phyloP scores from a whole-genome alignment of 306 rosid species.

The Medicago arabica region DNA sequence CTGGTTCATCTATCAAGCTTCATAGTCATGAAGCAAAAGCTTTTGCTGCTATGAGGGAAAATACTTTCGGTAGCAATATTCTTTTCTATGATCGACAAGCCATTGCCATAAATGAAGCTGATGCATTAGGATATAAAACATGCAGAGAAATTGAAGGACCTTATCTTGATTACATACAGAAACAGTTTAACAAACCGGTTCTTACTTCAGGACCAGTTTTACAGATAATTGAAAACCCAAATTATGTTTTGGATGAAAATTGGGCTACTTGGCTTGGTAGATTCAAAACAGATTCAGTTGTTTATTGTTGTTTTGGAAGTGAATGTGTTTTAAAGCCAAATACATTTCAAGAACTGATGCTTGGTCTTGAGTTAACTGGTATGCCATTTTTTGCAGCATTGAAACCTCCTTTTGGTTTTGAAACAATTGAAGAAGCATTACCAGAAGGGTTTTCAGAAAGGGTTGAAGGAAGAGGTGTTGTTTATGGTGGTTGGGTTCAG shows the following conservation, averaged over 20 bases:
- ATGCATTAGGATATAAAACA: slow-evolving; percentile 37
- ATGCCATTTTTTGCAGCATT: slow-evolving; percentile 45
- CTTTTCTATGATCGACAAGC: slow-evolving; percentile 40
- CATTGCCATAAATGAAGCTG: slow-evolving; percentile 22
- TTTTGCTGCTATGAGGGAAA: background rate
- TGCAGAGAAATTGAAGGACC: slow-evolving; percentile 53
- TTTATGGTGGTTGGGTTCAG: slow-evolving; percentile 46
- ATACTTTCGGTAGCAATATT: slow-evolving; percentile 26
- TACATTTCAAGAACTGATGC: slow-evolving; percentile 30
- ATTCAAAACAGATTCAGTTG: slow-evolving; percentile 31
- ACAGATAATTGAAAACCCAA: slow-evolving; percentile 27
- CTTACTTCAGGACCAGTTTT: slow-evolving; percentile 36
- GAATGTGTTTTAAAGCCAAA: slow-evolving; percentile 38
- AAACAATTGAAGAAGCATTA: slow-evolving; percentile 39
- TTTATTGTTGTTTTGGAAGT: slow-evolving; percentile 51
- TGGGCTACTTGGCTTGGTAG: slow-evolving; percentile 34
- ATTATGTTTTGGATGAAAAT: slow-evolving; percentile 39
- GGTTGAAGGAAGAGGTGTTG: slow-evolving; percentile 43
- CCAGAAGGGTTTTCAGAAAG: slow-evolving; percentile 48
- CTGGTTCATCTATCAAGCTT: slow-evolving; percentile 39
- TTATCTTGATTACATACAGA: slow-evolving; percentile 39
- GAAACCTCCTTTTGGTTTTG: slow-evolving; percentile 44
- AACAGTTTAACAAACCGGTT: slow-evolving; percentile 33
- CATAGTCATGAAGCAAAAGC: slow-evolving; percentile 34
- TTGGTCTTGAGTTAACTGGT: slow-evolving; percentile 44